Base-by-base conservation (phyloP, 2,329 filamentous ascomycete species). In the Venturia nashicola region DNA sequence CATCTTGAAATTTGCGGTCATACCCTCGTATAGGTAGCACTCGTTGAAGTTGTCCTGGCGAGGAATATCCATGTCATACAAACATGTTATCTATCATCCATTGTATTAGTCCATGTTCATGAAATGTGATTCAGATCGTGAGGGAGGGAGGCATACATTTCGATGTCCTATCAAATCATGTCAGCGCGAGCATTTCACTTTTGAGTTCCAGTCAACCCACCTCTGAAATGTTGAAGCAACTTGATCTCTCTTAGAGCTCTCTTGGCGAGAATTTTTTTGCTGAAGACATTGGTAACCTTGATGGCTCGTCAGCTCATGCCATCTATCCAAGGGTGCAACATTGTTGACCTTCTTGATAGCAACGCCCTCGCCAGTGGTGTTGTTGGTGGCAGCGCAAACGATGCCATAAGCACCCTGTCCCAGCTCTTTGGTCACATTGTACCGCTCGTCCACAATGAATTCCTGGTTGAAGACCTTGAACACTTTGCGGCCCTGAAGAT, bases 381-480 rank as follows among this genome's bases (percentile, higher is more conserved):
- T 87, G 82, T 97, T 97, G 69, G 91, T 90, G 64, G 94, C 94
- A 66, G 94, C 93, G 77, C 92, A 99, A 74, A 99, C 94, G 72
- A 99, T 97, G 74, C 94, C 94, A 74, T 99, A 99, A 72, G 94
- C 94, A 73, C 94, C 94, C 77, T 99, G 94, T 57, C 94, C 94
- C 64, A 99, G 83, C 81, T 99, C 94, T 83, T 99, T 99, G 69
- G 93, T 97, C 68, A 99, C 94, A 68, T 90, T 96, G 80, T 99
- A 99, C 72, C 93, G 87, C 55, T 97, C 93, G 75, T 97, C 94
- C 73, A 97, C 94, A 71, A 97, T 87, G 75, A 99, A 99, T 80
- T 99, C 94, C 75, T 99, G 94, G 82, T 97, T 97, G 80, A 99
- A 99, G 76, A 99, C 92, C 86, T 96, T 96, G 84, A 96, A 97